phyloP scores from a whole-genome alignment of 2,329 filamentous ascomycete genomes.

The Botrytis fabae region DNA sequence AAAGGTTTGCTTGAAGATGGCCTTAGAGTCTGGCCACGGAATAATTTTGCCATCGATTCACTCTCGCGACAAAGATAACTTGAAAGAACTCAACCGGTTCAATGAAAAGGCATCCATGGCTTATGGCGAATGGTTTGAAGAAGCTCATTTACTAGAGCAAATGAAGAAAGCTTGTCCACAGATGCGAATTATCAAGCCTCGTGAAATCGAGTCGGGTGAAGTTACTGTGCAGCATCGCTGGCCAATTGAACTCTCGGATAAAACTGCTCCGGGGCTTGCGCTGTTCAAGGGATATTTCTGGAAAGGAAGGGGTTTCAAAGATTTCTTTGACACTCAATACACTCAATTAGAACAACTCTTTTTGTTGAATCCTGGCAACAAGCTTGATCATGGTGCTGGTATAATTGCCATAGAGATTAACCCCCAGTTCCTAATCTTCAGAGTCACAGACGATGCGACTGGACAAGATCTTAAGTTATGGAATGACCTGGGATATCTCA shows the following conservation, averaged over 20 bases:
- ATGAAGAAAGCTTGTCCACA: conserved; percentile 39
- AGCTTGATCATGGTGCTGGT: conserved; percentile 30
- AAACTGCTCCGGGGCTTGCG: conserved; percentile 35
- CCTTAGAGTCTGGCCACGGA: conserved; percentile 39
- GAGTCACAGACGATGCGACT: conserved; percentile 44
- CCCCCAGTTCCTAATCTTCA: conserved; percentile 41
- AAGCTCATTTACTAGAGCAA: conserved; percentile 35
- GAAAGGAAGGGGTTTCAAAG: conserved; percentile 29
- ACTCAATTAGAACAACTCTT: conserved; percentile 23
- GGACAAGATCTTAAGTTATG: conserved; percentile 41
- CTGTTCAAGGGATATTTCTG: conserved; percentile 25
- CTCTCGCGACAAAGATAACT: conserved; percentile 38
- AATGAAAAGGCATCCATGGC: conserved; percentile 40
- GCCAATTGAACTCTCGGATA: conserved; percentile 30
- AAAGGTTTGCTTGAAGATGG: conserved; percentile 44
- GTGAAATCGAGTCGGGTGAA: conserved; percentile 29
- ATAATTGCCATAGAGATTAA: conserved; percentile 40
- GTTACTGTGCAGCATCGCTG: conserved; percentile 35
- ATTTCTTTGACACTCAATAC: conserved; percentile 36
- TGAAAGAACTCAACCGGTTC: conserved; percentile 41
- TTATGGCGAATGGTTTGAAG: conserved; percentile 43
- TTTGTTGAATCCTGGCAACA: conserved; percentile 21
- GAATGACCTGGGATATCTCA: conserved; percentile 41
- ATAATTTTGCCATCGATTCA: conserved; percentile 42
- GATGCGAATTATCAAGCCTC: conserved; percentile 40